Evolutionary conservation across 352 stramenopile species (phyloP).

Genomic region (Phytophthora palmivora): DNA sequence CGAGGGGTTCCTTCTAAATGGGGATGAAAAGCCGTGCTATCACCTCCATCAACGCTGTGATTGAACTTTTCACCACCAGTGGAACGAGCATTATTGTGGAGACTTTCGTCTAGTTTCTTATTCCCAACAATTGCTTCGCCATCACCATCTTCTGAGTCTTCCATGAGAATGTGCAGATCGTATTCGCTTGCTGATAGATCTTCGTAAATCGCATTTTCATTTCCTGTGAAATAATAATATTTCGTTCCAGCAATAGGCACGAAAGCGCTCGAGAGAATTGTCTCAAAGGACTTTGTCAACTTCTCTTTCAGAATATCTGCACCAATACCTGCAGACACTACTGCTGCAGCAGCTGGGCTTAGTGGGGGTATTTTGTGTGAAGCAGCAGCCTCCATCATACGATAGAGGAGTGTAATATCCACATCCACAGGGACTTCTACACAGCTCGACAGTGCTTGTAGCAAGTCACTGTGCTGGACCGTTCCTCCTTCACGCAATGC

Average conservation of each 20-base stretch:
- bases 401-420: slow-evolving; percentile 88
- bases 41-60: slow-evolving; percentile 14
- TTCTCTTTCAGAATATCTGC: slow-evolving; percentile 63
- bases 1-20: neutral
- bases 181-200: slow-evolving; percentile 62
- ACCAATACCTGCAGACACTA: slow-evolving; percentile 51
- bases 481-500: slow-evolving; percentile 73
- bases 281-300: slow-evolving; percentile 78
- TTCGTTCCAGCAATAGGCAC: slow-evolving; percentile 74
- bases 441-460: slow-evolving; percentile 88
- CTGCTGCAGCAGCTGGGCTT: slow-evolving; percentile 40
- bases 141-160: slow-evolving; percentile 59
- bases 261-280: slow-evolving; percentile 67
- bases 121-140: slow-evolving; percentile 20
- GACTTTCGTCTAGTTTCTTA: slow-evolving; percentile 16
- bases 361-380: slow-evolving; percentile 36
- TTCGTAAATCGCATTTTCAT: slow-evolving; percentile 61
- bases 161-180: slow-evolving; percentile 71
- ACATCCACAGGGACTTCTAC: slow-evolving; percentile 86
- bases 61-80: slow-evolving; percentile 13
- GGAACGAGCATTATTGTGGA: neutral
- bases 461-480: slow-evolving; percentile 86
- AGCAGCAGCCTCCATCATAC: slow-evolving; percentile 70
- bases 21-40: neutral
- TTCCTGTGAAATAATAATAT: slow-evolving; percentile 87